These are phyloP conservation scores for Anisodus tanguticus DNA, from an alignment of 257 asterid species.

Conservation along the genomic window DNA sequence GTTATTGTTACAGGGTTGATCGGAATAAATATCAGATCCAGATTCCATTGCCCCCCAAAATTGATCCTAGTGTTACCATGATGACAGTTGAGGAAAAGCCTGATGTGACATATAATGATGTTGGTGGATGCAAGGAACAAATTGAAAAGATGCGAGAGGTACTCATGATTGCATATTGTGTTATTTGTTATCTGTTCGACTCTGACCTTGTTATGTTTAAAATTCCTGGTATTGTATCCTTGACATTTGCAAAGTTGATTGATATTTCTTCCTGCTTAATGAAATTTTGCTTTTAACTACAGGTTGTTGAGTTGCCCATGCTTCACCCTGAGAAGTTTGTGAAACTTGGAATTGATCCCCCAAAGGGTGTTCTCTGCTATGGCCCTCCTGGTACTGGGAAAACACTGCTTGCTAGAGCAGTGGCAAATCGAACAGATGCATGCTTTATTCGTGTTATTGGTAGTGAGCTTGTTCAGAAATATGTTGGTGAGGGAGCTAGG, in stretches of 20 bases:
- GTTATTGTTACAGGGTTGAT: constrained; percentile 68
- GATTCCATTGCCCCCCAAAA: no score
- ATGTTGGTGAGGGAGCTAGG: constrained; percentile 89
- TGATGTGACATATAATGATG: constrained; percentile 92
- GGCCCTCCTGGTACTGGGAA: no score
- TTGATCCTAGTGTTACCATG: no score
- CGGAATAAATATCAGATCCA: constrained; percentile 81
- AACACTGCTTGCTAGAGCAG: no score
- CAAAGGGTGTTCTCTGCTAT: constrained; percentile 74
- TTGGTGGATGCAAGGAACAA: constrained; percentile 76
- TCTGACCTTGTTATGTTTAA: no score
- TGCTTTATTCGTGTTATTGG: constrained; percentile 95
- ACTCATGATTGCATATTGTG: background rate
- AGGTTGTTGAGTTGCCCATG: constrained; percentile 98
- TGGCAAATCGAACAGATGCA: constrained; percentile 92
- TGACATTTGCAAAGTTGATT: no score
- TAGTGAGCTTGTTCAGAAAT: constrained; percentile 58
- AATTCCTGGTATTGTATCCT: no score
- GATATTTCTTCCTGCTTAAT: no score
- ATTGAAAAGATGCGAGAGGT: constrained; percentile 78
- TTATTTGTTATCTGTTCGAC: background rate
- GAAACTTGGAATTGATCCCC: constrained; percentile 95
- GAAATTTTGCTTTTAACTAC: constrained; percentile 9
- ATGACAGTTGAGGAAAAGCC: constrained; percentile 82
- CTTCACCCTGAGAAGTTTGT: constrained; percentile 96